Percentiles rank a stretch among this genome's conserved stretches.
Conservation (phyloP, 2,329 filamentous ascomycete genomes). For the Aureobasidium sp. region DNA sequence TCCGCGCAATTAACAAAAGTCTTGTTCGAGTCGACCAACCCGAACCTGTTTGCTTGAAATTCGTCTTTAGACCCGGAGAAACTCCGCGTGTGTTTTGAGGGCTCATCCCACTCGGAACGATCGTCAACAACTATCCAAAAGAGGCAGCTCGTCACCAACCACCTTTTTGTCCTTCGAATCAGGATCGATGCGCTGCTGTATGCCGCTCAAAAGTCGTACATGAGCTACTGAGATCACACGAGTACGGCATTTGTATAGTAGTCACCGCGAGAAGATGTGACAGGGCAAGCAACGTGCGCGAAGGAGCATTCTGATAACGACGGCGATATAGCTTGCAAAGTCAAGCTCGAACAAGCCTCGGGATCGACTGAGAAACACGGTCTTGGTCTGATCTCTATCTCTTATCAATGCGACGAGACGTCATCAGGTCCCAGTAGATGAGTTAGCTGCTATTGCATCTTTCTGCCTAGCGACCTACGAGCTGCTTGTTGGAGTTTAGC, state of each 20-base stretch:
- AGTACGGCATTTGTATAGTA: no score
- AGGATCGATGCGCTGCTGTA: background rate
- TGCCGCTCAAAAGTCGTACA: background rate
- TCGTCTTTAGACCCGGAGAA: background rate
- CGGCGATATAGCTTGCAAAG: background rate
- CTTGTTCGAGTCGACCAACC: background rate
- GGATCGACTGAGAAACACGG: background rate
- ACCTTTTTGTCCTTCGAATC: background rate
- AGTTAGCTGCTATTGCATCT: slow-evolving; percentile 5
- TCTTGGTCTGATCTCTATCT: slow-evolving; percentile 6
- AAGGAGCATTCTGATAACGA: background rate
- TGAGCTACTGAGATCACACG: background rate
- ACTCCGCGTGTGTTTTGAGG: background rate
- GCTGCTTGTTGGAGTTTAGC: slow-evolving; percentile 20
- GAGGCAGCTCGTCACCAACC: slow-evolving; percentile 15
- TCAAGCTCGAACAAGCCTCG: slow-evolving; percentile 3
- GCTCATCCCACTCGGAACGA: background rate
- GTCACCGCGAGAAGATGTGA: background rate
- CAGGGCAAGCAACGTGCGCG: background rate
- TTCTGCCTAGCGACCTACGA: slow-evolving; percentile 6
- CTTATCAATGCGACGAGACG: slow-evolving; percentile 8
- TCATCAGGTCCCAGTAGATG: background rate
- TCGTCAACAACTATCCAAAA: background rate
- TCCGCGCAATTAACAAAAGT: background rate
- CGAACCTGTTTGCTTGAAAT: background rate